These are phyloP conservation scores for Penium margaritaceum DNA, from an alignment of 139 green algal species.

Conservation along the genomic window DNA sequence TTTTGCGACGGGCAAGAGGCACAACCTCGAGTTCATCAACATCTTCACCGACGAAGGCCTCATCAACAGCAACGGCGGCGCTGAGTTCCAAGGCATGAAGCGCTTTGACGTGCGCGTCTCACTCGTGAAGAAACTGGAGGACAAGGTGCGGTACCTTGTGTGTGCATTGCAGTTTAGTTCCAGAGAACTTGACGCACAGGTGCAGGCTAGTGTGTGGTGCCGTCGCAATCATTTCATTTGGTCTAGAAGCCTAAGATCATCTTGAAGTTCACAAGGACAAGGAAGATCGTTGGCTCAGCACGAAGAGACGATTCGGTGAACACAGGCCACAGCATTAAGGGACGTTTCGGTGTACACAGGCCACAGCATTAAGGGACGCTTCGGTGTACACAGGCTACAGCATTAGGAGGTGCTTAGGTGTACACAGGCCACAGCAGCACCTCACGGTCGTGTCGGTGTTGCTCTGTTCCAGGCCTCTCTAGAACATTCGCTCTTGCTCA, in stretches of 20 bases:
- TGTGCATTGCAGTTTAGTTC: background rate
- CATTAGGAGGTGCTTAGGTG: no score
- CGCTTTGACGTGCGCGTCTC: slow-evolving; percentile 77
- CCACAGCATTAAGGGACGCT: no score
- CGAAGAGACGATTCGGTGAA: no score
- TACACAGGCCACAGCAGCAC: no score
- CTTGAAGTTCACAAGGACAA: background rate
- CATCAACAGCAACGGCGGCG: slow-evolving; percentile 56
- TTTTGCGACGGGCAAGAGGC: slow-evolving; percentile 80
- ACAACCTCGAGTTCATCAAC: slow-evolving; percentile 89
- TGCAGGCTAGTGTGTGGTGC: background rate
- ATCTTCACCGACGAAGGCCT: slow-evolving; percentile 82
- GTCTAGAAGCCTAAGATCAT: no score
- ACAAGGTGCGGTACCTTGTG: slow-evolving; percentile 35
- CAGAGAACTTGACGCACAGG: background rate
- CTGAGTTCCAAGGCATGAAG: slow-evolving; percentile 74
- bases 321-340: no score
- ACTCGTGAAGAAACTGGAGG: slow-evolving; percentile 77
- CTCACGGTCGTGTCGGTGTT: no score
- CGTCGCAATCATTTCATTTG: no score
- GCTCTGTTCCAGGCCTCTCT: no score
- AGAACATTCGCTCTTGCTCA: no score
- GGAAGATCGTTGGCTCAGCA: background rate
- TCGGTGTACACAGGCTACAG: no score
- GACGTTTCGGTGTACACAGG: no score